Evolutionary conservation across 352 stramenopile species (phyloP).

Genomic region (Phytophthora parvispora): DNA sequence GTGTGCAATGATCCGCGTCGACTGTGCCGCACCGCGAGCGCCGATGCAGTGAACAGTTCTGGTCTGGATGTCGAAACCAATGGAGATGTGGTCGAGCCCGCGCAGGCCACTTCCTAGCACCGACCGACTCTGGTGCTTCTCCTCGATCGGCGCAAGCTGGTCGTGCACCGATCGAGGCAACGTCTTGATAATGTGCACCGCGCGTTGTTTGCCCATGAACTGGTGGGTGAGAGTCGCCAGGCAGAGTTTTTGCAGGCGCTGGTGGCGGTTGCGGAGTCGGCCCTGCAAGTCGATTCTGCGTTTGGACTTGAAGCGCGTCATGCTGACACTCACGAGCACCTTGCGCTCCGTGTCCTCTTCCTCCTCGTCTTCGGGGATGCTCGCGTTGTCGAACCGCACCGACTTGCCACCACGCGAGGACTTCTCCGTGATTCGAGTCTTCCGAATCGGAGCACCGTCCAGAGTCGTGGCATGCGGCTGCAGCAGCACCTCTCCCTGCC

Average conservation of each 20-base stretch:
- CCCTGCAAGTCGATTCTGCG: conserved; percentile 38
- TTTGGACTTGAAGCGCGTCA: conserved; percentile 51
- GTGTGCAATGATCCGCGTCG: conserved; percentile 64
- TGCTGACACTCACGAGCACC: conserved; percentile 50
- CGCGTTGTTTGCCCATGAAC: conserved; percentile 48
- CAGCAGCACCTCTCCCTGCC: conserved; percentile 43
- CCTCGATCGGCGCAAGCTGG: conserved; percentile 52
- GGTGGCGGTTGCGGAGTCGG: conserved; percentile 35
- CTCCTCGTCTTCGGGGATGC: conserved; percentile 19
- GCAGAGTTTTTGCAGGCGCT: conserved; percentile 43
- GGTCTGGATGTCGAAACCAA: conserved; percentile 71
- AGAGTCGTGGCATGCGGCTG: conserved; percentile 37
- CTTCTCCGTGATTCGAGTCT: conserved; percentile 12
- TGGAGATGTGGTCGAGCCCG: conserved; percentile 60
- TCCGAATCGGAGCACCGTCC: conserved; percentile 24
- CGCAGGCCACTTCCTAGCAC: conserved; percentile 46
- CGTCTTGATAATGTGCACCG: conserved; percentile 73
- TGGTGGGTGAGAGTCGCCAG: conserved; percentile 54
- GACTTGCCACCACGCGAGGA: conserved; percentile 17
- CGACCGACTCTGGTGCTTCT: conserved; percentile 50
- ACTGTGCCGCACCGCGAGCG: conserved; percentile 26
- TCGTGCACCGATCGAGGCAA: conserved; percentile 59
- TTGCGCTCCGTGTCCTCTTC: conserved; percentile 28
- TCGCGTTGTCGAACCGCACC: conserved; percentile 29
- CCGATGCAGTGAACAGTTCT: conserved; percentile 37